Evolutionary conservation across 106 monocot genomes (phyloP).

Genomic region (Dendrobium officinale): DNA sequence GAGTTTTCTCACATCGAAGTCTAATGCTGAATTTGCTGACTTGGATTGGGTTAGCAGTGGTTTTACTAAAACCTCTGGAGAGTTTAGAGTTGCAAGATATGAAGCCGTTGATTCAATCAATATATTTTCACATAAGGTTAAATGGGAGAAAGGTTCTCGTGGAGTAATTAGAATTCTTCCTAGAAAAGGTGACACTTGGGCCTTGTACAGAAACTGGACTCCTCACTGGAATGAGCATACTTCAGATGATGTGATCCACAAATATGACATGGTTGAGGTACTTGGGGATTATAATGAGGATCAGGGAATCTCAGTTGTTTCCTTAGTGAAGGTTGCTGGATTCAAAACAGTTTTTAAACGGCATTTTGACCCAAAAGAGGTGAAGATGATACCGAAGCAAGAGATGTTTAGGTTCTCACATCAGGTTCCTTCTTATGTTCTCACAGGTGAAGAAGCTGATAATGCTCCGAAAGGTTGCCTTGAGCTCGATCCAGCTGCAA

Average conservation of each 20-base stretch:
- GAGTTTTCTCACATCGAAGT: conserved; percentile 46
- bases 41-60: conserved; percentile 55
- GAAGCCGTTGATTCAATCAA: conserved; percentile 33
- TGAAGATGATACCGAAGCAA: conserved; percentile 37
- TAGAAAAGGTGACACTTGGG: conserved; percentile 49
- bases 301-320: conserved; percentile 37
- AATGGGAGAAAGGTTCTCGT: conserved; percentile 41
- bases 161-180: conserved; percentile 44
- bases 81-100: conserved; percentile 48
- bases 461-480: conserved; percentile 51
- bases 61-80: conserved; percentile 53
- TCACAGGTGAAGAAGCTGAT: conserved; percentile 43
- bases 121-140: conserved; percentile 51
- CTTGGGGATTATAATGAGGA: conserved; percentile 47
- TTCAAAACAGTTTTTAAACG: conserved; percentile 57
- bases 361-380: conserved; percentile 29
- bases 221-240: conserved; percentile 48
- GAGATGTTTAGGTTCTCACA: conserved; percentile 60
- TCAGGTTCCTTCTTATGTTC: conserved; percentile 43
- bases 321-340: conserved; percentile 51
- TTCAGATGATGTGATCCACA: conserved; percentile 44
- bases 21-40: conserved; percentile 42
- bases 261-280: conserved; percentile 69
- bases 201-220: conserved; percentile 56
- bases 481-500: conserved; percentile 64